Percentiles rank a stretch among this genome's conserved stretches.
Conservation (phyloP, 306 rosid species). For the Sphenostylis stenocarpa region DNA sequence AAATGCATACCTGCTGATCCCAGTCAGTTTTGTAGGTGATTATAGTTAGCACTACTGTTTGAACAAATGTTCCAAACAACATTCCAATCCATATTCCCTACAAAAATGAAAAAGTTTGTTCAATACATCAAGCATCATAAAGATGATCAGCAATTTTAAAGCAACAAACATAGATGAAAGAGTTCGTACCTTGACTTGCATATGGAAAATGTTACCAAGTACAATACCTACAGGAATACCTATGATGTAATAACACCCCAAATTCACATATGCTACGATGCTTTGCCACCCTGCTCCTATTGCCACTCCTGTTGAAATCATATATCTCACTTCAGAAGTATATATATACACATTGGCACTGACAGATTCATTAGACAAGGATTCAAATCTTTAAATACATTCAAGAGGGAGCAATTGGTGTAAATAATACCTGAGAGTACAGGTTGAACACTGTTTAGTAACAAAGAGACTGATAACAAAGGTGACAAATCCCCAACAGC, state of each 20-base stretch:
- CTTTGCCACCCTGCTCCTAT: constrained; percentile 61
- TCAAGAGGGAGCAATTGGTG: neutral
- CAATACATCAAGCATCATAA: neutral
- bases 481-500: constrained; percentile 56
- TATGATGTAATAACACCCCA: constrained; percentile 51
- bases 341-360: neutral
- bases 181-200: constrained; percentile 45
- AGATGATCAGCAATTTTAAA: neutral
- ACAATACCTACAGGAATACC: constrained; percentile 50
- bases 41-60: constrained; percentile 46
- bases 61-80: constrained; percentile 65
- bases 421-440: constrained; percentile 48
- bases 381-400: neutral
- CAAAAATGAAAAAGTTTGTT: neutral
- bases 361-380: neutral
- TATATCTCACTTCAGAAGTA: neutral
- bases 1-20: constrained; percentile 60
- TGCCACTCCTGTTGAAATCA: constrained; percentile 49
- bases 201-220: constrained; percentile 36
- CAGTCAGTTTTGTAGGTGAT: constrained; percentile 63
- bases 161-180: neutral
- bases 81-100: constrained; percentile 74
- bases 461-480: constrained; percentile 52
- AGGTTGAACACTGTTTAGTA: constrained; percentile 61
- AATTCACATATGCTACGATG: constrained; percentile 49